Conservation (phyloP, 1,139 yeast genomes). For the Kodamaea arcana region DNA sequence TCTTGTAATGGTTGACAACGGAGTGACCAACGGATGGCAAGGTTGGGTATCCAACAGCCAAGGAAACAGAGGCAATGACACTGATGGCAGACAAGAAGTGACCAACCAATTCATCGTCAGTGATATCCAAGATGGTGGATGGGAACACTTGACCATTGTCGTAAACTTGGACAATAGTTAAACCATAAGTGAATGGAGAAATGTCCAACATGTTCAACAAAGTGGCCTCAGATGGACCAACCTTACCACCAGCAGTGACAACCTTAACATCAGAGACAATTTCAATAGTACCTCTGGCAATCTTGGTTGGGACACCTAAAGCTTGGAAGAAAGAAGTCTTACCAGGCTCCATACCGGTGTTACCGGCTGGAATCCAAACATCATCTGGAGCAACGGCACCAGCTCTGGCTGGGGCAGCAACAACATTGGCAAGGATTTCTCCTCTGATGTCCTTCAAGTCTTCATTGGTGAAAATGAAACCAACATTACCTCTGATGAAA, state of each 20-base stretch:
- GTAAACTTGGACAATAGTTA: constrained; percentile 94
- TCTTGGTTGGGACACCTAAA: constrained; percentile 99
- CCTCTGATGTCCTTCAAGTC: constrained; percentile 94
- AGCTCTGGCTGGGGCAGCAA: constrained; percentile 99
- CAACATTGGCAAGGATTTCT: constrained; percentile 81
- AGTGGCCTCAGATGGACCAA: constrained; percentile 99
- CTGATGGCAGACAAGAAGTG: constrained; percentile 92
- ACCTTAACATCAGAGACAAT: constrained; percentile 96
- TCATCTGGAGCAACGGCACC: constrained; percentile 99
- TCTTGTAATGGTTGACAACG: constrained; percentile 98
- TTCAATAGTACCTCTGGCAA: constrained; percentile 99
- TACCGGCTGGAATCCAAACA: constrained; percentile 97
- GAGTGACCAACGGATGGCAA: constrained; percentile 99
- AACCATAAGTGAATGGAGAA: constrained; percentile 99
- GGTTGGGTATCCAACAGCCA: constrained; percentile 99
- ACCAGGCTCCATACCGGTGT: constrained; percentile 99
- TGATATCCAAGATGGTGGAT: constrained; percentile 93
- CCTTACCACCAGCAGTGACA: constrained; percentile 79
- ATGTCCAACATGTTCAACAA: constrained; percentile 99
- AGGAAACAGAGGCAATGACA: constrained; percentile 92
- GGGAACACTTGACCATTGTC: constrained; percentile 99
- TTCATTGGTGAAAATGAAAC: constrained; percentile 97
- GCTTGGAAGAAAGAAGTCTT: constrained; percentile 99
- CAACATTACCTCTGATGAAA: constrained; percentile 94
- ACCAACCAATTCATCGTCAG: constrained; percentile 90